Conservation (phyloP, 2,329 filamentous ascomycete species). For the Hypoxylon sp. region DNA sequence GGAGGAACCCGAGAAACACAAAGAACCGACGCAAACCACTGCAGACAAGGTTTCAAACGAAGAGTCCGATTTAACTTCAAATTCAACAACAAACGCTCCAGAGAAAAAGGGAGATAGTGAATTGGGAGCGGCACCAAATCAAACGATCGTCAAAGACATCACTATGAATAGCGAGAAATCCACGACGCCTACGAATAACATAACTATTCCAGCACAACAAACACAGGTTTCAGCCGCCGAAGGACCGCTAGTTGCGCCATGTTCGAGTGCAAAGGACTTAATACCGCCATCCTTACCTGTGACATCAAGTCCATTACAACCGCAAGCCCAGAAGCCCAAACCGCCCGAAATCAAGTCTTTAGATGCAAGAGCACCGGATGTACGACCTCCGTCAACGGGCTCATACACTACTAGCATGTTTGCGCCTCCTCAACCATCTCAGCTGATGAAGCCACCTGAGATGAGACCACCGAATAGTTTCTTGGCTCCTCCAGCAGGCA, state of each 20-base stretch:
- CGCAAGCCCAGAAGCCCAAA: conserved; percentile 28
- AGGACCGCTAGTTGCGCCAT: too few species aligned
- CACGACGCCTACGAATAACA: conserved; percentile 4
- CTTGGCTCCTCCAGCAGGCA: conserved; percentile 45
- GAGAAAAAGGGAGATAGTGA: conserved; percentile 7
- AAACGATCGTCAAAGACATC: conserved; percentile 8
- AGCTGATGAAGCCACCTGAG: conserved; percentile 44
- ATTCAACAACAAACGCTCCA: conserved; percentile 3
- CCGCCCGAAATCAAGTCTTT: conserved; percentile 35
- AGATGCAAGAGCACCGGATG: conserved; percentile 42
- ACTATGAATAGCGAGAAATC: conserved; percentile 10
- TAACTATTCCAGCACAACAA: conserved; percentile 13
- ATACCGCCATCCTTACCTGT: conserved; percentile 6
- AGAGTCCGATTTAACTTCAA: conserved; percentile 7
- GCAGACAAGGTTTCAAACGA: conserved; percentile 21
- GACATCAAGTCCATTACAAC: conserved; percentile 12
- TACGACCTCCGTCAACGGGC: conserved; percentile 36
- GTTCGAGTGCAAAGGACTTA: conserved; percentile 14
- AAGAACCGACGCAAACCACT: conserved; percentile 21
- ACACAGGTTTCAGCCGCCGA: conserved; percentile 13
- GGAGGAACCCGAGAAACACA: conserved; percentile 36
- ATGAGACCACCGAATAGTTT: conserved; percentile 45
- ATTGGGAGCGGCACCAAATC: neutral
- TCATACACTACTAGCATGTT: conserved; percentile 48
- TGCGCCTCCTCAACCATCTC: conserved; percentile 42